Evolutionary conservation across 768 basidiomycete species (phyloP).

Genomic region (Hericium rajendrae): DNA sequence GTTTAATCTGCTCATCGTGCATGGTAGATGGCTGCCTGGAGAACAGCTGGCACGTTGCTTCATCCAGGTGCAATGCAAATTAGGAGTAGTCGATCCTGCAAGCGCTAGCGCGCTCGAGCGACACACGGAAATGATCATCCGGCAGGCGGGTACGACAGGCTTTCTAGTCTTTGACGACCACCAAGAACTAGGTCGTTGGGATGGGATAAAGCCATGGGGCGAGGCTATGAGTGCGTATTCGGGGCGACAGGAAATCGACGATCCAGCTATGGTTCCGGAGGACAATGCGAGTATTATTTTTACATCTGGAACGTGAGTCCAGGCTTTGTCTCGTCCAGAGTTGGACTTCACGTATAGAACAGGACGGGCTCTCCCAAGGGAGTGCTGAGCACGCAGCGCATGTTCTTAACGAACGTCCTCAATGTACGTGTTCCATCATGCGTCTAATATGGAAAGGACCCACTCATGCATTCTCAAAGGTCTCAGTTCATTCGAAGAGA

Average conservation of each 20-base stretch:
- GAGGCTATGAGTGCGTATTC: conserved; percentile 23
- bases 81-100: conserved; percentile 49
- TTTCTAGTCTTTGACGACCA: conserved; percentile 37
- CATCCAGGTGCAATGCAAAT: conserved; percentile 39
- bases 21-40: conserved; percentile 32
- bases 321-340: conserved; percentile 42
- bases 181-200: conserved; percentile 29
- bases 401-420: conserved; percentile 48
- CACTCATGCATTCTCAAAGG: too few species aligned
- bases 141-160: conserved; percentile 20
- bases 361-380: conserved; percentile 53
- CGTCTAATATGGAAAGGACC: too few species aligned
- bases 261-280: conserved; percentile 36
- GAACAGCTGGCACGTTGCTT: conserved; percentile 46
- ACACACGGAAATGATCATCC: conserved; percentile 20
- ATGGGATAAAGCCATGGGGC: conserved; percentile 34
- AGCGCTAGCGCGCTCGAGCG: conserved; percentile 39
- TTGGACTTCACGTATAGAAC: neutral
- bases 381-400: conserved; percentile 60
- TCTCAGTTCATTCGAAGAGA: conserved; percentile 18
- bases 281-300: conserved; percentile 41
- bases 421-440: conserved; percentile 29
- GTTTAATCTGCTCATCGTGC: neutral
- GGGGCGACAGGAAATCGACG: conserved; percentile 17
- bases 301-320: neutral